Percentiles rank a stretch among this genome's conserved stretches.
Evolutionary conservation across 2,329 filamentous ascomycete genomes (phyloP).

Genomic region (Scedosporium dehoogii): DNA sequence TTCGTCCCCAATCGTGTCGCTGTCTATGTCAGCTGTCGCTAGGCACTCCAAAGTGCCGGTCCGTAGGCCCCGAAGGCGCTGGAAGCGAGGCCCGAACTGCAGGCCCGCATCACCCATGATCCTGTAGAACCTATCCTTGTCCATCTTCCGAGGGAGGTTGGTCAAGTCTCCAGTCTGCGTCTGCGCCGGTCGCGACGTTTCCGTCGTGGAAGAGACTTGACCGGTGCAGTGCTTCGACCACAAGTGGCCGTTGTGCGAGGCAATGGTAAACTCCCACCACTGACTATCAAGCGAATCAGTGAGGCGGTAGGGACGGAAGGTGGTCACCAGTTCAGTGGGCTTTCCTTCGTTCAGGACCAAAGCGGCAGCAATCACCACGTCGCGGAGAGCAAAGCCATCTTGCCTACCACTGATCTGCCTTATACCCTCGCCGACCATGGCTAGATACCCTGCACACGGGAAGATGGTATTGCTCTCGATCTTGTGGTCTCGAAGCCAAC

Average conservation of each 20-base stretch:
- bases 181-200: neutral
- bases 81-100: too few species aligned
- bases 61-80: too few species aligned
- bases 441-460: conserved; percentile 25
- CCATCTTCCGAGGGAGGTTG: too few species aligned
- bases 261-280: neutral
- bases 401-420: conserved; percentile 9
- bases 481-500: conserved; percentile 30
- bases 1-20: too few species aligned
- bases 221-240: neutral
- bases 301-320: neutral
- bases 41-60: too few species aligned
- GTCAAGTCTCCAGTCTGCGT: too few species aligned
- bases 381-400: neutral
- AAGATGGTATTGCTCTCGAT: conserved; percentile 22
- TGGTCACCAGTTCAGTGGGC: conserved; percentile 6
- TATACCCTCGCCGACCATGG: conserved; percentile 22
- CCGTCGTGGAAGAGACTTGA: neutral
- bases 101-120: too few species aligned
- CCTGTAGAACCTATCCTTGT: too few species aligned
- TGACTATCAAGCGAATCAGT: neutral
- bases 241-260: neutral
- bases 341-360: conserved; percentile 3
- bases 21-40: too few species aligned
- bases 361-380: conserved; percentile 6